phyloP scores from a whole-genome alignment of 306 rosid species.

The Citrullus mucosospermus region DNA sequence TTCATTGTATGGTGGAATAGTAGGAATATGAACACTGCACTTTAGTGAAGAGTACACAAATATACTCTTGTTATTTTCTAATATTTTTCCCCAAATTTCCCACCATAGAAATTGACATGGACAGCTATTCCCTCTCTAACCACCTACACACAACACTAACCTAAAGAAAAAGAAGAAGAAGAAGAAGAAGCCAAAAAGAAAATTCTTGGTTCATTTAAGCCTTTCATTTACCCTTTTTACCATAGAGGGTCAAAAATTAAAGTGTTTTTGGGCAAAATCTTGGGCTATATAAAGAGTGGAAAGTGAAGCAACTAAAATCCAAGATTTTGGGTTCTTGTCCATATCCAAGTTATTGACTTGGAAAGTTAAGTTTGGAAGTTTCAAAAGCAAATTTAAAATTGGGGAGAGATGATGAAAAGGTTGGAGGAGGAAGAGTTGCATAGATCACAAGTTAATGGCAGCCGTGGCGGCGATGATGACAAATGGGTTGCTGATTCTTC shows the following conservation, averaged over 20 bases:
- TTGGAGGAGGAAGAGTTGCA: not conserved
- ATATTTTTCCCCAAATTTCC: not conserved
- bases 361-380: no score
- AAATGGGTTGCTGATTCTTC: constrained; percentile 59
- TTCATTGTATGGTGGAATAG: not conserved
- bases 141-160: not conserved
- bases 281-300: not conserved
- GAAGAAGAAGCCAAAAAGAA: not conserved
- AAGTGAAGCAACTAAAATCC: not conserved
- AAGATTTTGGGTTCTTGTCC: not conserved
- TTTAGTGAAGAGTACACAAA: not conserved
- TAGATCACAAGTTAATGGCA: not conserved
- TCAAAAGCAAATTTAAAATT: no score
- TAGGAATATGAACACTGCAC: not conserved
- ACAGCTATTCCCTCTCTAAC: not conserved
- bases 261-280: not conserved
- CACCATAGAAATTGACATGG: not conserved
- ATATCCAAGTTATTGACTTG: not conserved
- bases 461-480: constrained; percentile 9
- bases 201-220: not conserved
- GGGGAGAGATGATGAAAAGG: constrained; percentile 10
- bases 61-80: not conserved
- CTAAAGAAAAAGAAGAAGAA: not conserved
- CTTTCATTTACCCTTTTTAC: not conserved
- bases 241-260: not conserved